phyloP scores from a whole-genome alignment of 2,329 filamentous ascomycete species.

The Periconia digitata region DNA sequence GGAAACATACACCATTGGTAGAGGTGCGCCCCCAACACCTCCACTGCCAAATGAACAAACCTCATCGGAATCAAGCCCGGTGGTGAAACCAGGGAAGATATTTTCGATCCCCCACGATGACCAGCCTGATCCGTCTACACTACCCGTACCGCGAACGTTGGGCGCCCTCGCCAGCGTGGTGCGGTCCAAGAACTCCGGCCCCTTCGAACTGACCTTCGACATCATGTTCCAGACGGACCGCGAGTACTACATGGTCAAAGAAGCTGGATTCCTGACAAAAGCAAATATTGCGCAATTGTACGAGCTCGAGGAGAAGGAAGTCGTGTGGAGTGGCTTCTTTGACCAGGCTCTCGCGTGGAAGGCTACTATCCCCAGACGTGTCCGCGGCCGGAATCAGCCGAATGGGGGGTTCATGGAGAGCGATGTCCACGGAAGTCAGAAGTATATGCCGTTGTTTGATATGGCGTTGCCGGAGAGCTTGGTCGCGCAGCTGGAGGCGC shows the following conservation, averaged over 20 bases:
- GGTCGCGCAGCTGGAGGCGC: slow-evolving; percentile 4
- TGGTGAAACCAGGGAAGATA: neutral
- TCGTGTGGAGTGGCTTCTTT: slow-evolving; percentile 25
- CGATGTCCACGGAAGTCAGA: slow-evolving; percentile 22
- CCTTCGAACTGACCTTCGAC: slow-evolving; percentile 57
- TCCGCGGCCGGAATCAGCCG: slow-evolving; percentile 12
- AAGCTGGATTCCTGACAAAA: slow-evolving; percentile 16
- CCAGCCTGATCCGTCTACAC: neutral
- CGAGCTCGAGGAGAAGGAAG: slow-evolving; percentile 14
- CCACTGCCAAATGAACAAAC: neutral
- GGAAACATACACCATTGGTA: slow-evolving; percentile 9
- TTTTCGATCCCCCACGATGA: neutral
- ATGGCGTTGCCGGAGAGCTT: slow-evolving; percentile 15
- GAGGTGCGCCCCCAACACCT: neutral
- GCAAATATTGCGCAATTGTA: slow-evolving; percentile 13
- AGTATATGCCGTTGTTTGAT: slow-evolving; percentile 19
- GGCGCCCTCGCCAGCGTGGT: slow-evolving; percentile 19
- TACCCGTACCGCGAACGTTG: slow-evolving; percentile 8
- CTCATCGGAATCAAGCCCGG: neutral
- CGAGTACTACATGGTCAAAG: slow-evolving; percentile 15
- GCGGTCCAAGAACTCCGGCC: slow-evolving; percentile 52
- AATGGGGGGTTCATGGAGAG: slow-evolving; percentile 25
- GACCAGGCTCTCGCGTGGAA: slow-evolving; percentile 27
- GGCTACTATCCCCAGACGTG: slow-evolving; percentile 21
- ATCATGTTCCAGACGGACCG: slow-evolving; percentile 47